Percentiles rank a stretch among this genome's conserved stretches.
Evolutionary conservation across 345 rosid species (phyloP).

Genomic region (Cardamine chenopodiifolia): DNA sequence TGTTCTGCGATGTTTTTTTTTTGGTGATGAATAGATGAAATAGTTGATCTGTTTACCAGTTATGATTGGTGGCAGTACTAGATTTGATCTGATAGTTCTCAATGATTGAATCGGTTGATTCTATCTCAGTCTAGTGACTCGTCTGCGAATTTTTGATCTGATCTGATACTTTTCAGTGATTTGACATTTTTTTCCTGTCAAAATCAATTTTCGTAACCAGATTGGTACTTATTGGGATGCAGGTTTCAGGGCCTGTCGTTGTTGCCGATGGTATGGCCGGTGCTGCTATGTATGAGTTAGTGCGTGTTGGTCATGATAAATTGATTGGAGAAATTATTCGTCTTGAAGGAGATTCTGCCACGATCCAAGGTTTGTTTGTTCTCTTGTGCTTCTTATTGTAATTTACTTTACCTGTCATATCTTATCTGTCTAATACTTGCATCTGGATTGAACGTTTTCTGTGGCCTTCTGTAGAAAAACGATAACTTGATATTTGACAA

Average conservation of each 20-base stretch:
- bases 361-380: slow-evolving; percentile 87
- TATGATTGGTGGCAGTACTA: slow-evolving; percentile 14
- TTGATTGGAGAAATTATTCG: slow-evolving; percentile 97
- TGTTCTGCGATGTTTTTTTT: slow-evolving; percentile 8
- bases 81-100: slow-evolving; percentile 25
- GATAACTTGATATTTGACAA: not conserved
- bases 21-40: slow-evolving; percentile 4
- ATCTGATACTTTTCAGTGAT: slow-evolving; percentile 27
- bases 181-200: not conserved
- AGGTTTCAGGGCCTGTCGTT: slow-evolving; percentile 99
- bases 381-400: slow-evolving; percentile 17
- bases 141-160: slow-evolving; percentile 23
- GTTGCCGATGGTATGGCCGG: slow-evolving; percentile 99
- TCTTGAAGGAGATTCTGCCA: slow-evolving; percentile 98
- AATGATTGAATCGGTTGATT: slow-evolving; percentile 26
- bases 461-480: slow-evolving; percentile 10
- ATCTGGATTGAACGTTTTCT: not conserved
- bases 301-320: slow-evolving; percentile 97
- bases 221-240: slow-evolving; percentile 39
- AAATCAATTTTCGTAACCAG: not conserved
- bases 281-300: slow-evolving; percentile 99
- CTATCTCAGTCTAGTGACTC: not conserved
- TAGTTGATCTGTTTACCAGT: slow-evolving; percentile 20
- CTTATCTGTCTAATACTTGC: not conserved
- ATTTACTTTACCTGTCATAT: not conserved